These are phyloP conservation scores for Paecilomyces sp. DNA, from an alignment of 2,329 filamentous ascomycete species.

Conservation along the genomic window DNA sequence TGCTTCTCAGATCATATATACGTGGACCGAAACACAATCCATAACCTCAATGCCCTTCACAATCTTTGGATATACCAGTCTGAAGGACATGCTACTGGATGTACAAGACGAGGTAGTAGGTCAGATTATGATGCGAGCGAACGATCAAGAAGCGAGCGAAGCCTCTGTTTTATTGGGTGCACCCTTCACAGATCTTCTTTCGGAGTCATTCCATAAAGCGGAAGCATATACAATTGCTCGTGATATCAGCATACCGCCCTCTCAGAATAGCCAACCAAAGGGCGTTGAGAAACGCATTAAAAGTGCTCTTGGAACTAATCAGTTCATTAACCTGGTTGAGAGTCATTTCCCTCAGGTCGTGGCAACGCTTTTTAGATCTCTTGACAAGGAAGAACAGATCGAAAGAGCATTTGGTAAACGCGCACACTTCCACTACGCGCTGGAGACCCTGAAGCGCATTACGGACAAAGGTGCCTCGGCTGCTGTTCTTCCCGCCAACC, in stretches of 20 bases:
- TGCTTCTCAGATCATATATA: constrained; percentile 80
- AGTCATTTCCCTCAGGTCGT: constrained; percentile 70
- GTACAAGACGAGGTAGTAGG: constrained; percentile 72
- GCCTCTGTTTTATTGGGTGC: constrained; percentile 54
- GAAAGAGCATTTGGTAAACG: constrained; percentile 61
- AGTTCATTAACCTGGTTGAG: constrained; percentile 57
- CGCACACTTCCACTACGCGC: constrained; percentile 52
- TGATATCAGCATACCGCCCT: constrained; percentile 52
- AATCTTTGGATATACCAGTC: constrained; percentile 71
- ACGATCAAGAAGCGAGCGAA: constrained; percentile 55
- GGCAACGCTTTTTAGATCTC: constrained; percentile 65
- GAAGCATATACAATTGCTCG: constrained; percentile 79
- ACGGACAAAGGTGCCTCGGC: constrained; percentile 60
- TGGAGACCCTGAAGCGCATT: constrained; percentile 61
- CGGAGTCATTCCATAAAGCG: constrained; percentile 65
- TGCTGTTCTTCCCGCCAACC: constrained; percentile 62
- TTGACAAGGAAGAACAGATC: constrained; percentile 69
- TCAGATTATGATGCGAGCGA: constrained; percentile 73
- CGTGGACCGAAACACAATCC: constrained; percentile 67
- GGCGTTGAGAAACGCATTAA: constrained; percentile 60
- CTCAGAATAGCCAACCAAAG: constrained; percentile 39
- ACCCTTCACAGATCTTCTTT: constrained; percentile 52
- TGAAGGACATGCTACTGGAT: constrained; percentile 62
- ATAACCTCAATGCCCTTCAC: constrained; percentile 70
- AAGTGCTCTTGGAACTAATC: constrained; percentile 60